These are phyloP conservation scores for Serendipita sp. DNA, from an alignment of 768 basidiomycete species.

Conservation along the genomic window DNA sequence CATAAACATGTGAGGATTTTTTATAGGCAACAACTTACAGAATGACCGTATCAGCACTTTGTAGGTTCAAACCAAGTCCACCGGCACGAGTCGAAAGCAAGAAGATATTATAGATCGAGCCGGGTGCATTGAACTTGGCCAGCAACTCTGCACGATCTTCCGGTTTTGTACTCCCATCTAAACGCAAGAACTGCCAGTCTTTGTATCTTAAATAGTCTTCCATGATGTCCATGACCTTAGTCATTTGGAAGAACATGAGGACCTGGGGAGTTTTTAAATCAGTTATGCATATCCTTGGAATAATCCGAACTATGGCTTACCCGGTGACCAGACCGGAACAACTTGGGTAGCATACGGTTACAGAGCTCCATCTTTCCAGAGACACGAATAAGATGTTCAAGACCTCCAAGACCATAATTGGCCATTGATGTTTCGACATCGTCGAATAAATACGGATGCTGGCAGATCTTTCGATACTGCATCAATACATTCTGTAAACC, in stretches of 20 bases:
- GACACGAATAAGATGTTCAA: conserved; percentile 62
- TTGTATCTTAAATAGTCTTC: conserved; percentile 85
- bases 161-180: conserved; percentile 95
- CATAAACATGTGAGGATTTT: neutral
- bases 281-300: conserved; percentile 1
- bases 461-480: conserved; percentile 96
- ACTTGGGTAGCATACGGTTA: conserved; percentile 82
- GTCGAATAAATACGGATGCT: conserved; percentile 93
- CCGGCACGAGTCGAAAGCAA: conserved; percentile 88
- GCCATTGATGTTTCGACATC: conserved; percentile 91
- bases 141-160: conserved; percentile 85
- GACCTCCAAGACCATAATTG: conserved; percentile 58
- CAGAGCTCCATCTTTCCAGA: conserved; percentile 92
- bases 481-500: conserved; percentile 89
- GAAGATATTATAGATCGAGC: conserved; percentile 80
- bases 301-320: conserved; percentile 25
- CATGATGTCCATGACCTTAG: conserved; percentile 97
- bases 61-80: conserved; percentile 85
- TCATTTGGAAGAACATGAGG: conserved; percentile 99
- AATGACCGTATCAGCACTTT: conserved; percentile 92
- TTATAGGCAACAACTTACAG: conserved; percentile 38
- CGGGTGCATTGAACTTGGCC: conserved; percentile 72
- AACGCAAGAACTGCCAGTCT: conserved; percentile 72
- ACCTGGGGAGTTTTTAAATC: conserved; percentile 32
- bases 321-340: conserved; percentile 82